Evolutionary conservation across 2,329 filamentous ascomycete species (phyloP).

Genomic region (Basipetospora chlamydospora): DNA sequence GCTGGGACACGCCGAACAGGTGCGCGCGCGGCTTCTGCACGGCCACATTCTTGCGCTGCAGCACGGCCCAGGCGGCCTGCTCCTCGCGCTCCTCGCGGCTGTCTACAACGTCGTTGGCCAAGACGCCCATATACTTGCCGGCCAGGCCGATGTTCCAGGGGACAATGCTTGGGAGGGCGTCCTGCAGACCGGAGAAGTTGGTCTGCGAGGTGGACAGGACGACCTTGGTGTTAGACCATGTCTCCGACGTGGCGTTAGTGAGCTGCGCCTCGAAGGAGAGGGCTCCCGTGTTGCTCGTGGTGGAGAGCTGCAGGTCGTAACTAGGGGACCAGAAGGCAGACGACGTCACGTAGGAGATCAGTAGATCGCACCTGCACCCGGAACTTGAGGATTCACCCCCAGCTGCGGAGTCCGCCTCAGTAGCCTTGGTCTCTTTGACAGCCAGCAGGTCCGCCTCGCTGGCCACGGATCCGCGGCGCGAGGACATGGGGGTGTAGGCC

Average conservation of each 20-base stretch:
- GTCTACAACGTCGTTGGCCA: conserved; percentile 17
- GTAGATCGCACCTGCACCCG: conserved; percentile 25
- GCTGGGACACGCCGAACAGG: conserved; percentile 6
- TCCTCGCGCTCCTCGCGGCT: conserved; percentile 24
- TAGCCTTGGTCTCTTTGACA: conserved; percentile 29
- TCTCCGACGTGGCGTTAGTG: conserved; percentile 47
- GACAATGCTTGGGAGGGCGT: conserved; percentile 36
- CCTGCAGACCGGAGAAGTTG: conserved; percentile 38
- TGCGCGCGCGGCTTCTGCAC: conserved; percentile 6
- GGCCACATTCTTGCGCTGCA: conserved; percentile 10
- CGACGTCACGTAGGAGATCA: conserved; percentile 44
- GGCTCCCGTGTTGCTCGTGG: conserved; percentile 32
- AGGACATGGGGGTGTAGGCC: conserved; percentile 27
- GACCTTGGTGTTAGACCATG: conserved; percentile 45
- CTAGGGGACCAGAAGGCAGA: conserved; percentile 44
- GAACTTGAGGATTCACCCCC: conserved; percentile 7
- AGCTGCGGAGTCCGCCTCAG: conserved; percentile 15
- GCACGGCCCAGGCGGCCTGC: conserved; percentile 15
- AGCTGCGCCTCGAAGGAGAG: conserved; percentile 50
- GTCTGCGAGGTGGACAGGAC: conserved; percentile 50
- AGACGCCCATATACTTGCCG: conserved; percentile 11
- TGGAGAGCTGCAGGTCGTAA: conserved; percentile 48
- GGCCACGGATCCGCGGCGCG: conserved; percentile 32
- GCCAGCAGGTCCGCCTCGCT: conserved; percentile 34
- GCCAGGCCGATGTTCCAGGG: conserved; percentile 42